These are phyloP conservation scores for Yarrowia hollandica DNA, from an alignment of 805 yeast genomes.

Conservation along the genomic window DNA sequence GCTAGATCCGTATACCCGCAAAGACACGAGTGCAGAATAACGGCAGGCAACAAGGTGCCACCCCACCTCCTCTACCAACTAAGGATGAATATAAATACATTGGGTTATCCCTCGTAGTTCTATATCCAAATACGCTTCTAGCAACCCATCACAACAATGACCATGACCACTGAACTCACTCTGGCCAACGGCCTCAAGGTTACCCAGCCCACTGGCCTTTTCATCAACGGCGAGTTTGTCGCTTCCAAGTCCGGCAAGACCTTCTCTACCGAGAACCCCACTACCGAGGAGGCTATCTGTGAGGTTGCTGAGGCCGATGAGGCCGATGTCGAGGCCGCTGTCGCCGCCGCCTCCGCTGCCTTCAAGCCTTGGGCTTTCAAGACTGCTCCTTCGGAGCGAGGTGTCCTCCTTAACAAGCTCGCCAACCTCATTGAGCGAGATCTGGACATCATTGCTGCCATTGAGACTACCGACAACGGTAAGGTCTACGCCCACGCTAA, in stretches of 20 bases:
- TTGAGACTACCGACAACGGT: conserved; percentile 90
- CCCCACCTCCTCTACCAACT: neutral
- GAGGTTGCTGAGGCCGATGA: conserved; percentile 70
- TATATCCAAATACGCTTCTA: neutral
- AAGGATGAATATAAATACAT: neutral
- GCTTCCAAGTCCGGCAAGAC: conserved; percentile 58
- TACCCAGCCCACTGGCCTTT: conserved; percentile 83
- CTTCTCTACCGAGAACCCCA: conserved; percentile 52
- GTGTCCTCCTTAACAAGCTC: conserved; percentile 61
- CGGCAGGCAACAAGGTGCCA: neutral
- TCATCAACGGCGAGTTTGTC: conserved; percentile 80
- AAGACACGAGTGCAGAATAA: neutral
- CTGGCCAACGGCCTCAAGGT: conserved; percentile 68
- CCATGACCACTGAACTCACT: conserved; percentile 26
- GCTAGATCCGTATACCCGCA: conserved; percentile 23
- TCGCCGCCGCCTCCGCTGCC: conserved; percentile 80
- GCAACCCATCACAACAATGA: conserved; percentile 4
- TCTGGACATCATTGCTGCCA: conserved; percentile 68
- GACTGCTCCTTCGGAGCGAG: conserved; percentile 62
- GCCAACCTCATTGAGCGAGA: conserved; percentile 79
- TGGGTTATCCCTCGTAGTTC: neutral
- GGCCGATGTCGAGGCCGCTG: conserved; percentile 79
- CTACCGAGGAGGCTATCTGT: conserved; percentile 57
- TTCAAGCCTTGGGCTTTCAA: conserved; percentile 67
- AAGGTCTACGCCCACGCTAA: conserved; percentile 52